Evolutionary conservation across 140 eudicot genomes (phyloP), one percentile per base, ranked within the genome.

Genomic region (Anethum foeniculum): DNA sequence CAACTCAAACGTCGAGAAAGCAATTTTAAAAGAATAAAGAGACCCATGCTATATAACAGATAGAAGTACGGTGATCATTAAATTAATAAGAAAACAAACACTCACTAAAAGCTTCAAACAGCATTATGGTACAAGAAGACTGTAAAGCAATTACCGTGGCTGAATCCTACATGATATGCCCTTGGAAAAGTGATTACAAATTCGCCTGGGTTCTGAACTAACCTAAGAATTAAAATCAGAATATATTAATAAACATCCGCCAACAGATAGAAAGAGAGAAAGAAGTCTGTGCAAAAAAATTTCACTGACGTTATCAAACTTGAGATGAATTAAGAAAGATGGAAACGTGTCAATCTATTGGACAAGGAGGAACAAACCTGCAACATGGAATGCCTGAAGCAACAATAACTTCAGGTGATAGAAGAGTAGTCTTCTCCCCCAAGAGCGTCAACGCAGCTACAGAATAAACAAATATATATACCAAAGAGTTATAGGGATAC

Each of bases 121-220:
- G 9, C 36, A 27, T 4, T 65, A 44, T 83, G 77, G 79, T 43
- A 82, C 14, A 79, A 56, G 39, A 10, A 77, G 25, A 75, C 81
- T 19, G 79, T 16, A 85, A 71, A 83, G 83, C 69, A 84, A 79
- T 80, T 95, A 95, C 99, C 99, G 75, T 95, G 99, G 87, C 99
- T 92, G 87, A 95, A 95, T 75, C 99, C 99, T 82, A 95, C 87
- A 86, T 95, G 99, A 80, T 95, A 95, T 71, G 99, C 96, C 90
- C 99, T 90, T 12, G 99, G 99, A 82, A 95, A 95, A 64, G 99
- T 92, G 84, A 92, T 97, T 56, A 95, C 99, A 83, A 89, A 94
- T 88, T 94, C 97, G 81, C 99, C 98, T 67, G 99, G 99, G 75
- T 94, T 86, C 87, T 94, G 99, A 51, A 94, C 96, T 81, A 94